Conservation (phyloP, 2,329 filamentous ascomycete genomes). For the Aspergillus ibericus region DNA sequence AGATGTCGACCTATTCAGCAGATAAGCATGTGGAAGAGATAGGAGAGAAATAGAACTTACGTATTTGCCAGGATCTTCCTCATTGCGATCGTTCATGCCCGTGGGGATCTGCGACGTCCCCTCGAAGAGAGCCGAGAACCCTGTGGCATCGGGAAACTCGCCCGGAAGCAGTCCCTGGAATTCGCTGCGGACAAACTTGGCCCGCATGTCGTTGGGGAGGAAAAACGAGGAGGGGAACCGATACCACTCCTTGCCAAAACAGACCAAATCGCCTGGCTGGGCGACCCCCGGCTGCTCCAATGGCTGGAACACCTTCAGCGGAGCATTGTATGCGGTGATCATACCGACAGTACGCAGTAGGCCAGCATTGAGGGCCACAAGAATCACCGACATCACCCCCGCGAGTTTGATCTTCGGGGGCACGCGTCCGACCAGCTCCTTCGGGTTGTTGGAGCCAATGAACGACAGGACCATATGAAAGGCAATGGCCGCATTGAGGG, state of each 20-base stretch:
- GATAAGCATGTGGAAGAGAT: slow-evolving; percentile 10
- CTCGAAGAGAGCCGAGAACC: slow-evolving; percentile 70
- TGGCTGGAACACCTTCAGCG: slow-evolving; percentile 62
- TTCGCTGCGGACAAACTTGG: slow-evolving; percentile 87
- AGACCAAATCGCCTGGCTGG: slow-evolving; percentile 68
- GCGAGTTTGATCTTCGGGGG: slow-evolving; percentile 73
- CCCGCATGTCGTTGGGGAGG: slow-evolving; percentile 75
- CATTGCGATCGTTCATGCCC: slow-evolving; percentile 90
- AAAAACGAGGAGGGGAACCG: slow-evolving; percentile 93
- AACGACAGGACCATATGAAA: slow-evolving; percentile 77
- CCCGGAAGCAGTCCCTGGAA: slow-evolving; percentile 88
- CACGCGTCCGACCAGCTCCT: slow-evolving; percentile 67
- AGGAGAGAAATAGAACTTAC: slow-evolving; percentile 45
- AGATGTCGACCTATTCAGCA: slow-evolving; percentile 60
- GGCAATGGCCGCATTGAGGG: slow-evolving; percentile 81
- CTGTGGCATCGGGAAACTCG: slow-evolving; percentile 75
- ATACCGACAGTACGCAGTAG: slow-evolving; percentile 73
- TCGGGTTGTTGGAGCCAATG: slow-evolving; percentile 69
- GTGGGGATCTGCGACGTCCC: slow-evolving; percentile 80
- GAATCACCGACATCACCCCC: slow-evolving; percentile 59
- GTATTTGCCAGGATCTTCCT: slow-evolving; percentile 85
- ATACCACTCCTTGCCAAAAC: slow-evolving; percentile 97
- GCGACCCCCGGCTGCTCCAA: slow-evolving; percentile 54
- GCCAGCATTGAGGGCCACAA: slow-evolving; percentile 66
- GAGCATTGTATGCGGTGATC: slow-evolving; percentile 79